Evolutionary conservation across 495 filamentous ascomycete genomes (phyloP), one percentile per base, ranked within the genome.

Genomic region (Tuber borchii): DNA sequence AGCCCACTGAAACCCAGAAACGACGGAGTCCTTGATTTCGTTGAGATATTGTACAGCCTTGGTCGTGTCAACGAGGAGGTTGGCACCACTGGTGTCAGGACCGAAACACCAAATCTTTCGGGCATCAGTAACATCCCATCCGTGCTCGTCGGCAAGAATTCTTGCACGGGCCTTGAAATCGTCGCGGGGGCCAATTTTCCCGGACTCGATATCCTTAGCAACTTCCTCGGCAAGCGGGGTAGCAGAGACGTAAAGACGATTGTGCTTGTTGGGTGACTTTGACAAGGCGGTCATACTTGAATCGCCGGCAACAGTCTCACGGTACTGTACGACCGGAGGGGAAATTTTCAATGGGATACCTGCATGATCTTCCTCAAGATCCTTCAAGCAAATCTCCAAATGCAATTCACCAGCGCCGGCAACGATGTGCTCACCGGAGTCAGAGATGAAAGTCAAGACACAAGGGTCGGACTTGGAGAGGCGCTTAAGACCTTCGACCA

Each of bases 191-290:
- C 85, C 86, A 86, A 99, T 94, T 87, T 92, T 93, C 87, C 96
- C 95, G 70, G 85, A 81, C 88, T 99, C 95, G 81, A 99, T 99
- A 83, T 91, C 92, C 81, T 90, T 90, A 77, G 92, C 88, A 72
- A 98, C 91, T 77, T 97, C 95, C 88, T 99, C 95, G 16, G 88
- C 90, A 65, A 99, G 87, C 75, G 95, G 96, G 86, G 93, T 85
- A 76, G 95, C 95, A 83, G 88, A 90, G 85, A 99, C 88, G 88
- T 98, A 99, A 26, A 99, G 89, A 91, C 95, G 93, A 88, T 99
- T 99, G 91, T 99, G 95, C 93, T 99, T 99, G 90, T 99, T 99
- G 86, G 95, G 95, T 17, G 95, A 99, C 89, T 99, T 99, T 83
- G 95, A 99, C 77, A 99, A 88, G 75, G 95, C 95, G 84, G 94